Base-by-base conservation (phyloP, 345 rosid species). In the Populus pruinosa region DNA sequence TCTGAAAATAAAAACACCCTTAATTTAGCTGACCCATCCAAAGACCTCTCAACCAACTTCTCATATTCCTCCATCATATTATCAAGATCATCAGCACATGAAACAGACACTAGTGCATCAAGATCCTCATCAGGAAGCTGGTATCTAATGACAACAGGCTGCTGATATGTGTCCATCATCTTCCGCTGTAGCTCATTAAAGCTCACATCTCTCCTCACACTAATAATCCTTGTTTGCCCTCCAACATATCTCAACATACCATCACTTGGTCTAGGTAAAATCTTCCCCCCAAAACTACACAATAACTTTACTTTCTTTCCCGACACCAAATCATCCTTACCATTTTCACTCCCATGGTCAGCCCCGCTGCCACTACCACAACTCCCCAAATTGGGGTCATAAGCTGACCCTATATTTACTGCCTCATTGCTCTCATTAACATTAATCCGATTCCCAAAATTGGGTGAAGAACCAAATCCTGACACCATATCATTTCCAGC, bases 81-180 rank as follows among this genome's bases (percentile, higher is more conserved):
- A 78, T 89, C 92, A 44, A 92, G 91, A 85, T 92, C 97, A 74
- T 92, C 97, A 11, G 88, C 82, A 72, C 91, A 89, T 14, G 93
- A 87, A 80, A 92, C 88, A 2, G 97, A 90, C 35, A 92, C 91
- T 82, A 92, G 82, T 10, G 97, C 90, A 83, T 92, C 97, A 81
- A 92, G 91, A 80, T 92, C 97, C 87, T 92, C 97, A 71, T 88
- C 90, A 49, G 94, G 97, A 70, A 90, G 93, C 87, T 92, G 97
- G 80, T 88, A 90, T 84, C 90, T 92, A 36, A 90, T 84, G 80
- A 85, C 85, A 55, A 83, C 90, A 38, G 87, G 87, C 73, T 88
- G 91, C 44, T 88, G 91, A 70, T 78, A 90, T 43, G 81, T 72
- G 49, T 85, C 89, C 41, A 73, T 35, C 94, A 92, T 86, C 87